Percentiles rank a stretch among this genome's conserved stretches.
phyloP scores from a whole-genome alignment of 2,329 filamentous ascomycete genomes.

The Aspergillus texensis region DNA sequence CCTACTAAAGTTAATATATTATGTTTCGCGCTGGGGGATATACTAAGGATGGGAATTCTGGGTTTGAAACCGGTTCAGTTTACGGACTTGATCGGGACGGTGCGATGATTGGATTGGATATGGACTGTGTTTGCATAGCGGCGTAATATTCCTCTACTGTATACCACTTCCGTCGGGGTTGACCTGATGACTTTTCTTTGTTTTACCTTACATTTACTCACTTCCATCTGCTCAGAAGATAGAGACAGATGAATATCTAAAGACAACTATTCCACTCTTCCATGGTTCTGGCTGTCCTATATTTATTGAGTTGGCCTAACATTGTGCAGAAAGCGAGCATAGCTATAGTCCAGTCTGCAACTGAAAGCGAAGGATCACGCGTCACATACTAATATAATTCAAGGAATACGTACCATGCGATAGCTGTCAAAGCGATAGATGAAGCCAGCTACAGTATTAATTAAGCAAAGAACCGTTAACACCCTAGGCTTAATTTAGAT shows the following conservation, averaged over 20 bases:
- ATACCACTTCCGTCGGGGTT: constrained; percentile 15
- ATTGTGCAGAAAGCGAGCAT: not conserved
- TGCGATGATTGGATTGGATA: not conserved
- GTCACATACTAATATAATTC: not conserved
- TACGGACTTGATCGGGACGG: not conserved
- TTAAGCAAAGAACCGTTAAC: not conserved
- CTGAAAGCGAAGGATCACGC: not conserved
- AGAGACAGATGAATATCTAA: constrained; percentile 15
- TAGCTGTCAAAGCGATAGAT: not conserved
- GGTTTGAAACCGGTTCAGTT: not conserved
- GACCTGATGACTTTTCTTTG: constrained; percentile 1
- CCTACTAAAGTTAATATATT: constrained; percentile 58
- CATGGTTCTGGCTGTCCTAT: not conserved
- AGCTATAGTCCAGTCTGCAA: not conserved
- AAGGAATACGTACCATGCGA: not conserved
- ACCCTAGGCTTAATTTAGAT: not conserved
- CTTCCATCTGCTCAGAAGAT: constrained; percentile 8
- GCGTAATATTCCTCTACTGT: constrained; percentile 19
- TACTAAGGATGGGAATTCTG: not conserved
- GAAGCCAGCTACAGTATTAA: not conserved
- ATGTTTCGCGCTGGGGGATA: constrained; percentile 6
- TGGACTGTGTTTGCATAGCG: constrained; percentile 26
- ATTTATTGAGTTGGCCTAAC: not conserved
- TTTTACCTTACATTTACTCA: constrained; percentile 7
- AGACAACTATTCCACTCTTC: constrained; percentile 23